Evolutionary conservation across 2,329 filamentous ascomycete species (phyloP).

Genomic region (Xylariaceae sp.): DNA sequence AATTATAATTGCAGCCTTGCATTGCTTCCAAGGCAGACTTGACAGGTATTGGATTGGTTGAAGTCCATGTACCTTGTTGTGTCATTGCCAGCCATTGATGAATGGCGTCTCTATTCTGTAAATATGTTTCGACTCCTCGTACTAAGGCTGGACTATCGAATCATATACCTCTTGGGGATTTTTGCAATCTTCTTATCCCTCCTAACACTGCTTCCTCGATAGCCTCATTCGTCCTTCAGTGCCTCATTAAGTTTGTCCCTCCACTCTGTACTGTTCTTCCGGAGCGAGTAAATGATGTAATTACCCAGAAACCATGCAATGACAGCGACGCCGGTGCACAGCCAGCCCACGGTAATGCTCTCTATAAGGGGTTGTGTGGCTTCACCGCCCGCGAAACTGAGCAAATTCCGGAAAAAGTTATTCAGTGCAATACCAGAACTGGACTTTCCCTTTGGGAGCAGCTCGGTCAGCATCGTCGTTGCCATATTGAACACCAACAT

Average conservation of each 20-base stretch:
- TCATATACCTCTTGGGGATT: no score
- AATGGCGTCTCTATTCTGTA: no score
- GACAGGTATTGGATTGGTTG: no score
- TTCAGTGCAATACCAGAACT: slow-evolving; percentile 74
- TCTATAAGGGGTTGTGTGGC: slow-evolving; percentile 67
- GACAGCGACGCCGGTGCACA: slow-evolving; percentile 58
- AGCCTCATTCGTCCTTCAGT: slow-evolving; percentile 16
- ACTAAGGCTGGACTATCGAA: no score
- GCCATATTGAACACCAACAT: slow-evolving; percentile 74
- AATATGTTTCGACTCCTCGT: no score
- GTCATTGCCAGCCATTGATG: no score
- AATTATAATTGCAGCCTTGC: no score
- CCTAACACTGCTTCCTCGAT: no score
- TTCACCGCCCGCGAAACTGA: slow-evolving; percentile 66
- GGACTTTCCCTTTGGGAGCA: slow-evolving; percentile 63
- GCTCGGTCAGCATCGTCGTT: slow-evolving; percentile 83
- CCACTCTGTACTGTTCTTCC: slow-evolving; percentile 59
- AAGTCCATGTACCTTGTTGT: no score
- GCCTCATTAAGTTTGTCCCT: slow-evolving; percentile 56
- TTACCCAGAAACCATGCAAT: slow-evolving; percentile 55
- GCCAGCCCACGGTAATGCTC: slow-evolving; percentile 70
- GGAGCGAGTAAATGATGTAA: slow-evolving; percentile 56
- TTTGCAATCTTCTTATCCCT: no score
- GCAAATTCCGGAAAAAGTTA: slow-evolving; percentile 77
- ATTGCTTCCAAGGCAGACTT: no score